Evolutionary conservation across 192 early-diverging fungal species (phyloP).

Genomic region (Linderina pennispora): DNA sequence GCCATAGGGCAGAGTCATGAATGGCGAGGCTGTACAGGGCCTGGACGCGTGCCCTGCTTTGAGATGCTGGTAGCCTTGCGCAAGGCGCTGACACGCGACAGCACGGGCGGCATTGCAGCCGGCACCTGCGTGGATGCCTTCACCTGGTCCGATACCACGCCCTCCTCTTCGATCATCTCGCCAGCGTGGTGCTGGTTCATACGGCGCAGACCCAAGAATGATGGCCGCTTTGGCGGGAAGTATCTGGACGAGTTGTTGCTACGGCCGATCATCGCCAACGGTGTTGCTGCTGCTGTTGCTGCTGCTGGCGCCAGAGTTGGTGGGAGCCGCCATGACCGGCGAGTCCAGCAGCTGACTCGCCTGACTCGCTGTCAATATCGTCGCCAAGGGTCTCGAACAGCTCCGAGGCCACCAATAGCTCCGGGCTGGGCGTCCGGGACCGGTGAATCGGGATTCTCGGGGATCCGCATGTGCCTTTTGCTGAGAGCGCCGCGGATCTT

Average conservation of each 20-base stretch:
- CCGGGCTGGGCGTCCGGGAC: too few species aligned
- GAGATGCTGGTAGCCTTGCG: constrained; percentile 25
- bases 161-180: background rate
- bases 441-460: too few species aligned
- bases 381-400: too few species aligned
- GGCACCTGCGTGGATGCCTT: background rate
- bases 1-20: constrained; percentile 42
- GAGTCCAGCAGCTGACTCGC: constrained; percentile 18
- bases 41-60: too few species aligned
- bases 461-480: too few species aligned
- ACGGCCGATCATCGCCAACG: too few species aligned
- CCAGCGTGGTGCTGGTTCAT: too few species aligned
- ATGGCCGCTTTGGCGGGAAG: constrained; percentile 26
- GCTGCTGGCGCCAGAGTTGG: constrained; percentile 4
- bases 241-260: constrained; percentile 8
- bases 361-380: too few species aligned
- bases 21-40: too few species aligned
- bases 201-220: constrained; percentile 29
- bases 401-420: constrained; percentile 29
- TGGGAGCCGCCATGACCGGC: constrained; percentile 8
- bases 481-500: constrained; percentile 1
- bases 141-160: background rate
- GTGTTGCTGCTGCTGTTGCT: too few species aligned
- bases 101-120: background rate
- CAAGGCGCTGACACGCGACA: too few species aligned